Evolutionary conservation across 768 basidiomycete genomes (phyloP).

Genomic region (Lentinula lateritia): DNA sequence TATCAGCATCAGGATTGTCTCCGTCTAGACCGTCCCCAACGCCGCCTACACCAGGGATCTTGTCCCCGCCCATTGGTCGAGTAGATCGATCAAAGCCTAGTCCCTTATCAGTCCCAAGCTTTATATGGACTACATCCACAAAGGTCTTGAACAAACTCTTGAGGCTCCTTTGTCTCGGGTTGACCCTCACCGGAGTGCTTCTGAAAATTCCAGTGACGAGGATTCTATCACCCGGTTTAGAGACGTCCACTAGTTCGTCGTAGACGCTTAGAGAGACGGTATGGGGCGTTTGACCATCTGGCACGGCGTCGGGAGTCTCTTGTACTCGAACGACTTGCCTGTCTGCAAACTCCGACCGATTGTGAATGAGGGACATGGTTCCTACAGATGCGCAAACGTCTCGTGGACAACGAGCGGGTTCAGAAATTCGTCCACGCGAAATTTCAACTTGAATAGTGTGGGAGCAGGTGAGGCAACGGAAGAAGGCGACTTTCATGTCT

Average conservation of each 20-base stretch:
- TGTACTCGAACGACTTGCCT: constrained; percentile 93
- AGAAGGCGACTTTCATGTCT: constrained; percentile 99
- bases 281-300: constrained; percentile 97
- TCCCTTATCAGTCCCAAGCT: constrained; percentile 55
- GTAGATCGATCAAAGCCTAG: constrained; percentile 81
- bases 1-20: neutral
- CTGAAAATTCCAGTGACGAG: constrained; percentile 91
- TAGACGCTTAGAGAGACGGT: constrained; percentile 97
- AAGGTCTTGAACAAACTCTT: constrained; percentile 98
- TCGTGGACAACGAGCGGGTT: constrained; percentile 86
- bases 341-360: constrained; percentile 94
- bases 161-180: constrained; percentile 85
- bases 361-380: constrained; percentile 94
- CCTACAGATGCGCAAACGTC: constrained; percentile 87
- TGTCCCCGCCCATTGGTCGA: constrained; percentile 62
- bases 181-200: constrained; percentile 91
- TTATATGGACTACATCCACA: constrained; percentile 91
- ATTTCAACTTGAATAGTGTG: constrained; percentile 98
- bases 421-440: constrained; percentile 95
- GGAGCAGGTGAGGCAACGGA: constrained; percentile 91
- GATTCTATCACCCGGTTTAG: constrained; percentile 93
- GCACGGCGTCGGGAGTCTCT: constrained; percentile 96
- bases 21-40: constrained; percentile 53
- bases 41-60: constrained; percentile 63
- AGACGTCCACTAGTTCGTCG: constrained; percentile 94